Evolutionary conservation across 2,329 filamentous ascomycete species (phyloP).

Genomic region (Neofusicoccum sp.): DNA sequence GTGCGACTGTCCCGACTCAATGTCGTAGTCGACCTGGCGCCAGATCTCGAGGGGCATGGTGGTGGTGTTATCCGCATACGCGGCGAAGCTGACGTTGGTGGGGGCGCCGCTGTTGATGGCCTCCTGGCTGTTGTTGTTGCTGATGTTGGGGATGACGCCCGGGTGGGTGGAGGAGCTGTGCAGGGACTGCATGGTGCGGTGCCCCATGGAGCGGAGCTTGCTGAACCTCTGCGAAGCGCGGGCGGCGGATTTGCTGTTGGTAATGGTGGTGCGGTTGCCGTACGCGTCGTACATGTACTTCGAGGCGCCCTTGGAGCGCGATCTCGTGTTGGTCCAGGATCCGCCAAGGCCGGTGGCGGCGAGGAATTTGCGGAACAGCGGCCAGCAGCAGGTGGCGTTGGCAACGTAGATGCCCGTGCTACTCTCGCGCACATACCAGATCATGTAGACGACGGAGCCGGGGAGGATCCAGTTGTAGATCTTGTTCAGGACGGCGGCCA

Average conservation of each 20-base stretch:
- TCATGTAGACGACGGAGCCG: slow-evolving; percentile 49
- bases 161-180: neutral
- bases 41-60: slow-evolving; percentile 21
- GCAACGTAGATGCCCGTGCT: slow-evolving; percentile 52
- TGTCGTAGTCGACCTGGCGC: slow-evolving; percentile 22
- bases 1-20: slow-evolving; percentile 1
- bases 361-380: slow-evolving; percentile 45
- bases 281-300: slow-evolving; percentile 15
- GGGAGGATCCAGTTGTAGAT: slow-evolving; percentile 52
- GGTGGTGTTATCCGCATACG: neutral
- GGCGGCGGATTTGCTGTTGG: neutral
- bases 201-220: neutral
- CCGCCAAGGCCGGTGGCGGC: slow-evolving; percentile 21
- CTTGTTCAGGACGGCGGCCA: slow-evolving; percentile 53
- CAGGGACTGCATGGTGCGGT: slow-evolving; percentile 2
- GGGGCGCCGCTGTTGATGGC: slow-evolving; percentile 9
- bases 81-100: too few species aligned
- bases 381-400: slow-evolving; percentile 54
- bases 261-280: neutral
- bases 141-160: neutral
- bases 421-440: slow-evolving; percentile 55
- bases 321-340: neutral
- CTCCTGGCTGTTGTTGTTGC: slow-evolving; percentile 5
- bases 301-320: neutral
- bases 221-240: slow-evolving; percentile 1